Conservation (phyloP, 1,284 basidiomycete genomes). For the Leucoagaricus sp. region DNA sequence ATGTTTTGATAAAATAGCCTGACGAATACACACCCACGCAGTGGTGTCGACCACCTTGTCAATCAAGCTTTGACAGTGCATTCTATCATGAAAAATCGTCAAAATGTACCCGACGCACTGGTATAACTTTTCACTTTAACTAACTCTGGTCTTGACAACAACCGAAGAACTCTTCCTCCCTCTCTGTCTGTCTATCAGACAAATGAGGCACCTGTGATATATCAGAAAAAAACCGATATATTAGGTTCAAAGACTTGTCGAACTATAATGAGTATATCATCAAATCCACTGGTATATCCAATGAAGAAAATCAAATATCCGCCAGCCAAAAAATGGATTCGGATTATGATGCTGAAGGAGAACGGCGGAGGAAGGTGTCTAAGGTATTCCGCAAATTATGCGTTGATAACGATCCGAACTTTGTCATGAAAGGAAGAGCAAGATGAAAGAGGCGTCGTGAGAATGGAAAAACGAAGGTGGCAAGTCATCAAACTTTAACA, state of each 20-base stretch:
- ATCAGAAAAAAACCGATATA: not conserved
- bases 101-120: no score
- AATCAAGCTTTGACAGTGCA: no score
- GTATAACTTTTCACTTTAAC: no score
- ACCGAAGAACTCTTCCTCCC: no score
- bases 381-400: not conserved
- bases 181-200: no score
- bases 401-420: not conserved
- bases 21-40: not conserved
- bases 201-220: not conserved
- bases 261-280: not conserved
- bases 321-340: not conserved
- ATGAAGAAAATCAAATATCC: not conserved
- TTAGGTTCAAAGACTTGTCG: not conserved
- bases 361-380: not conserved
- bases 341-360: not conserved
- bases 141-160: no score
- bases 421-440: not conserved
- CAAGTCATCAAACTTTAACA: not conserved
- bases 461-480: not conserved
- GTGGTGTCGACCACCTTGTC: not conserved
- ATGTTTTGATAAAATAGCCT: not conserved
- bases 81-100: no score
- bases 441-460: not conserved
- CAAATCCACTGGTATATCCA: not conserved